Evolutionary conservation across 163 green algal genomes (phyloP), one percentile per base, ranked within the genome.

Genomic region (Scenedesmus sp.): DNA sequence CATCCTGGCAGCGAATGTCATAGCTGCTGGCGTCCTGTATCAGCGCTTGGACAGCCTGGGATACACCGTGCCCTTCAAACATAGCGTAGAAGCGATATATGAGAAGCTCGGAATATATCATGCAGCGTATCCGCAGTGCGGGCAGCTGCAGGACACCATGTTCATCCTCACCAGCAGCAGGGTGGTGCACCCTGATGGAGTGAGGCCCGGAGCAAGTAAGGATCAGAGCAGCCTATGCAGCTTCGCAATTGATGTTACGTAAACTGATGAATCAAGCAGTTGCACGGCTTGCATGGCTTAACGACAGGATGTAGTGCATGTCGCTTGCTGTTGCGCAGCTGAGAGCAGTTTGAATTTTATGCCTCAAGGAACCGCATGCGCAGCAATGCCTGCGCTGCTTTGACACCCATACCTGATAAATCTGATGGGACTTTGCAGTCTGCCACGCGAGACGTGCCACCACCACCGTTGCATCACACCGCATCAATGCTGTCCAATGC

Each of bases 181-280:
- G 18, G 92, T 94, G 56, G 92, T 94, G 59, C 60, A 88, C 20
- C 92, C 89, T 20, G 86, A 90, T 86, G 92, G 92, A 46, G 90
- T 93, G 57, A 83, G 83, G 12, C 88, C 84, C 2, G 92, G 84
- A 66, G 86, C 86, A 83, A 77, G 90, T 93, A 16, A 88, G 90
- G 20, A 54, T 16, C 46, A 66, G 26, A 84, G 64, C 34, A 83
- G 12, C 62, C 6, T 23, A 82, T 66, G 16, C 64, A 60, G 62
- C 64, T 18, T 18, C 16, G 3, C 15, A 3, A 13, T 1, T 6
- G 46, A 15, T 52, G 12, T 0, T 15, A 15, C 3, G 3, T 5
- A 1, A 52, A 1, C 1, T 52, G 23, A 23, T 79, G 23, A 52
- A 15, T 52, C 23, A 79, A 5, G 5, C 23, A 13, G 66, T 13